These are phyloP conservation scores for Saccharomycopsis fibuligera DNA, from an alignment of 805 yeast genomes.

Conservation along the genomic window DNA sequence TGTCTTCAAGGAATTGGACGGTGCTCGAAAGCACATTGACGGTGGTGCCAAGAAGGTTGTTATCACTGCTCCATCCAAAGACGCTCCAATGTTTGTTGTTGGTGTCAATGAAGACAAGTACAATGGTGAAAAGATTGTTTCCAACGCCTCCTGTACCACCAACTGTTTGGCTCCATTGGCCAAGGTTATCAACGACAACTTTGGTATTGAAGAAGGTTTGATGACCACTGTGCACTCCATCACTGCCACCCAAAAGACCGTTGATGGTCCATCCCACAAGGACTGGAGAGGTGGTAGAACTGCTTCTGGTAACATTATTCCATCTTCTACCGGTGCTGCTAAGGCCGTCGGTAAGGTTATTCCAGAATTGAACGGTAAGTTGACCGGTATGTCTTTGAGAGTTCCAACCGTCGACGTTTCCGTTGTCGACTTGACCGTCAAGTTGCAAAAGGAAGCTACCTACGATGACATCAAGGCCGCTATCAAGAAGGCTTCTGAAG, in stretches of 20 bases:
- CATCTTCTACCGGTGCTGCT: constrained; percentile 96
- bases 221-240: constrained; percentile 96
- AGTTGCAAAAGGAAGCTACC: constrained; percentile 67
- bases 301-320: constrained; percentile 91
- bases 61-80: constrained; percentile 90
- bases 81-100: constrained; percentile 91
- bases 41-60: constrained; percentile 95
- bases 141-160: constrained; percentile 95
- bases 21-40: constrained; percentile 76
- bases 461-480: constrained; percentile 79
- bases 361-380: constrained; percentile 85
- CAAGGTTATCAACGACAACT: constrained; percentile 78
- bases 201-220: constrained; percentile 85
- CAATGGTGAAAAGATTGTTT: constrained; percentile 70
- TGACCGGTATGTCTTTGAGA: constrained; percentile 91
- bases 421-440: constrained; percentile 86
- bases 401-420: constrained; percentile 93
- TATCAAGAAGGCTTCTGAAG: constrained; percentile 71
- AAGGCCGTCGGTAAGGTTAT: constrained; percentile 96
- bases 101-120: constrained; percentile 85
- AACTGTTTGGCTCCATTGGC: constrained; percentile 94
- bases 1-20: constrained; percentile 78
- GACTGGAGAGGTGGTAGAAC: constrained; percentile 99
- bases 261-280: constrained; percentile 95
- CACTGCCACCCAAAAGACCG: constrained; percentile 95